Percentiles rank a stretch among this genome's conserved stretches.
phyloP scores from a whole-genome alignment of 2,329 filamentous ascomycete genomes.

The Penicillium verrucosum region DNA sequence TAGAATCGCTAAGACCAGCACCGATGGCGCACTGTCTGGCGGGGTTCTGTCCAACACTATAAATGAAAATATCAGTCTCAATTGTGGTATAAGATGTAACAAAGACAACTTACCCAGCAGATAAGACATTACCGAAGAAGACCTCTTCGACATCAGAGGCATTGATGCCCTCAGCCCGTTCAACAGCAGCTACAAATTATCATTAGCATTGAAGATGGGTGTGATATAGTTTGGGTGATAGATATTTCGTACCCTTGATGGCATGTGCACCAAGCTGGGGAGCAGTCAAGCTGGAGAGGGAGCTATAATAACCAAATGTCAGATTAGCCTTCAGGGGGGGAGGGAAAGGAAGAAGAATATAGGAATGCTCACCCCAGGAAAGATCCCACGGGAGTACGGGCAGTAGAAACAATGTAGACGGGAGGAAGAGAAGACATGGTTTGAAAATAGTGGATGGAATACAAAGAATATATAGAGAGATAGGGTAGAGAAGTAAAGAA shows the following conservation, averaged over 20 bases:
- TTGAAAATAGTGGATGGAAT: background rate
- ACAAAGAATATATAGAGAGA: background rate
- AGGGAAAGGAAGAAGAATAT: background rate
- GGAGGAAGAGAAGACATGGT: conserved; percentile 74
- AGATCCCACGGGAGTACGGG: conserved; percentile 85
- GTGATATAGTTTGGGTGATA: background rate
- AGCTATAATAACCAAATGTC: conserved; percentile 52
- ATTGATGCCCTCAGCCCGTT: conserved; percentile 81
- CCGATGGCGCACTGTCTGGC: conserved; percentile 89
- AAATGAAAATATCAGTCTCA: conserved; percentile 11
- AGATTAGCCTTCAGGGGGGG: conserved; percentile 9
- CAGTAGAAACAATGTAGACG: conserved; percentile 93
- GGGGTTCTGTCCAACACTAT: conserved; percentile 89
- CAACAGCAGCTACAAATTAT: conserved; percentile 63
- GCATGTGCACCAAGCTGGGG: conserved; percentile 83
- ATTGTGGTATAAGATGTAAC: background rate
- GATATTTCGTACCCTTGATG: conserved; percentile 70
- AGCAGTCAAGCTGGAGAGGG: conserved; percentile 81
- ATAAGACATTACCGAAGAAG: conserved; percentile 97
- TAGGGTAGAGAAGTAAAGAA: background rate
- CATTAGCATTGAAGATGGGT: conserved; percentile 12
- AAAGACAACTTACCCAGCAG: conserved; percentile 69
- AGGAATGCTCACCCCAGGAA: conserved; percentile 74
- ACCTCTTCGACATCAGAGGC: conserved; percentile 90
- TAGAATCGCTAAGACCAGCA: conserved; percentile 76